Evolutionary conservation across 768 basidiomycete genomes (phyloP), one percentile per base, ranked within the genome.

Genomic region (Filobasidium wieringae): DNA sequence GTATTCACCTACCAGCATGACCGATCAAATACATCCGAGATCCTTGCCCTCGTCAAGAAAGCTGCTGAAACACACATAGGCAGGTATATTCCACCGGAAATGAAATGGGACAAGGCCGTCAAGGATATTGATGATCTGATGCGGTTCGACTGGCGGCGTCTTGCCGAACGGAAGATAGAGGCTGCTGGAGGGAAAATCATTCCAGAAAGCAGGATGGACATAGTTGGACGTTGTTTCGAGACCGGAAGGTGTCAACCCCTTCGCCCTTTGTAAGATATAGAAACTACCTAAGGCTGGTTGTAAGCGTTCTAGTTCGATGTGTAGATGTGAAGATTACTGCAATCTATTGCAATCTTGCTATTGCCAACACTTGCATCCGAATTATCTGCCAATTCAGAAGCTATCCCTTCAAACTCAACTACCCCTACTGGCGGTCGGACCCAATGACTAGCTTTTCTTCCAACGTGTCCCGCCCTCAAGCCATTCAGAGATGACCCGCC

Each of bases 41-140:
- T 71, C 15, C 32, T 61, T 14, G 61, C 64, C 31, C 60, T 57
- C 12, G 41, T 72, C n/a, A 57, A 62, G 8, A 34, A 40, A 56
- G 71, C 71, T 0, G 55, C 64, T 33, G 34, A 51, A 1, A 66
- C 64, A 8, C 66, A 68, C 0, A 71, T 72, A 32, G 65, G 63
- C 26, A 37, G 69, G 63, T 70, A 65, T 51, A 70, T 72, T 33
- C 71, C 69, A 6, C 41, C 56, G 6, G 65, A 72, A 41, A 72
- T 72, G 71, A 65, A 56, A 36, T 53, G 57, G 12, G 31, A 47
- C 7, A 27, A 47, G 9, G 49, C 40, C 5, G 27, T 36, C 15
- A 30, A 49, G n/a, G 49, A 57, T 26, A 39, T 57, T 36, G 50
- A 57, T 30, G 56, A 57, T 40, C 36, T 57, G 49, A 37, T 57